Evolutionary conservation across 495 filamentous ascomycete species (phyloP), one percentile per base, ranked within the genome.

Genomic region (Hypoxylon rickii): DNA sequence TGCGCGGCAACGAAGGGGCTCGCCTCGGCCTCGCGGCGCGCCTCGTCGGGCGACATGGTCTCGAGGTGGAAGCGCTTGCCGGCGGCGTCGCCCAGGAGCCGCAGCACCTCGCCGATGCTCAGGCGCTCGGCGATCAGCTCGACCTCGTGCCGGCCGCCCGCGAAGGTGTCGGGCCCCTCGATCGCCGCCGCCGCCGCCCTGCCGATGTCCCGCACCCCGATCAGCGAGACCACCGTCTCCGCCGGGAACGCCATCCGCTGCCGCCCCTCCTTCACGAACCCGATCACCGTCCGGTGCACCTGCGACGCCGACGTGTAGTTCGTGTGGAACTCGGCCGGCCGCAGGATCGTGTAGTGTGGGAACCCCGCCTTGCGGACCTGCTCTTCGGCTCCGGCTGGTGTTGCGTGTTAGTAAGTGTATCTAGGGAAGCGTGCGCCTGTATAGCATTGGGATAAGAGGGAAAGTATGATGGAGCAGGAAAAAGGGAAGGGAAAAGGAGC

Each of bases 251-350:
- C 38, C 6, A 73, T 66, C 10, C 52, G 59, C 64, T 75, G 73
- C 71, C 82, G 77, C 12, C 77, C 71, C 6, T 38, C 26, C 4
- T n/a, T 26, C 21, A 44, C 1, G 10, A 60, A 37, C 7, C 31
- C 42, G 3, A 41, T 33, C 7, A 46, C 6, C n/a, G n/a, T n/a
- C 44, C 39, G 52, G 13, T 34, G 31, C 0, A 7, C n/a, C n/a
- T n/a, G 12, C 2, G 38, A 29, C 5, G 13, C 11, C 3, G 1
- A 4, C 21, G 57, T 54, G 39, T 44, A 75, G 65, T 86, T 87
- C 7, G 89, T 84, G 55, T 86, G 73, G 73, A 89, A 90, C 3
- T 80, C 81, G 0, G 72, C 71, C 1, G 86, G 84, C 3, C 84
- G 77, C 16, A 87, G 69, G 38, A 87, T 81, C 4, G 79, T 81